A percentile compares a stretch with the other conserved stretches of the same genome.
Conservation (phyloP, 805 yeast species). For the Candida quercuum region DNA sequence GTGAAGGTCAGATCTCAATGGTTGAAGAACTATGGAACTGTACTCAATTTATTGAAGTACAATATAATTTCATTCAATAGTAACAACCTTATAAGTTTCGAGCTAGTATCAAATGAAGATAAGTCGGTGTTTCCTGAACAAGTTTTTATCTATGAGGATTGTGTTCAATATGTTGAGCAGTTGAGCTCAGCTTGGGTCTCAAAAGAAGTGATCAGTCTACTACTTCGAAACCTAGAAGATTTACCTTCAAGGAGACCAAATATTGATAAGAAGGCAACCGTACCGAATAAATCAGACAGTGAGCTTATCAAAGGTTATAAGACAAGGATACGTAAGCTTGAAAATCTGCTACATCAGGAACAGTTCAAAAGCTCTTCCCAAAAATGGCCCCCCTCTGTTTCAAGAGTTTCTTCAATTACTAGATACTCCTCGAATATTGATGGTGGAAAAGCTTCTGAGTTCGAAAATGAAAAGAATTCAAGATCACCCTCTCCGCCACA, state of each 20-base stretch:
- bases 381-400: conserved; percentile 29
- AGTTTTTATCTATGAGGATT: conserved; percentile 21
- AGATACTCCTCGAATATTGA: conserved; percentile 4
- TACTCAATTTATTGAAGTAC: conserved; percentile 31
- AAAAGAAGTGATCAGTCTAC: conserved; percentile 27
- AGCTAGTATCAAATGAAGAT: conserved; percentile 12
- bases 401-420: conserved; percentile 5
- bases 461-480: neutral
- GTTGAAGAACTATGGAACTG: conserved; percentile 54
- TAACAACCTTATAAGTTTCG: conserved; percentile 15
- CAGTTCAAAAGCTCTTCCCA: conserved; percentile 52
- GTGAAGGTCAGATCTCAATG: conserved; percentile 50
- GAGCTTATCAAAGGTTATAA: conserved; percentile 59
- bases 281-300: conserved; percentile 5
- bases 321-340: conserved; percentile 68
- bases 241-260: conserved; percentile 23
- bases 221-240: conserved; percentile 34
- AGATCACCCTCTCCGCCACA: conserved; percentile 8
- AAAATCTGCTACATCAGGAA: conserved; percentile 69
- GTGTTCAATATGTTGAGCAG: conserved; percentile 31
- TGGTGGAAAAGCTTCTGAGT: neutral
- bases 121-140: neutral
- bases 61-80: conserved; percentile 19
- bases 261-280: conserved; percentile 2
- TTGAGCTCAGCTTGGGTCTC: conserved; percentile 28